Percentiles rank a stretch among this genome's conserved stretches.
phyloP scores from a whole-genome alignment of 2,329 filamentous ascomycete species.

The Shiraia sp. region DNA sequence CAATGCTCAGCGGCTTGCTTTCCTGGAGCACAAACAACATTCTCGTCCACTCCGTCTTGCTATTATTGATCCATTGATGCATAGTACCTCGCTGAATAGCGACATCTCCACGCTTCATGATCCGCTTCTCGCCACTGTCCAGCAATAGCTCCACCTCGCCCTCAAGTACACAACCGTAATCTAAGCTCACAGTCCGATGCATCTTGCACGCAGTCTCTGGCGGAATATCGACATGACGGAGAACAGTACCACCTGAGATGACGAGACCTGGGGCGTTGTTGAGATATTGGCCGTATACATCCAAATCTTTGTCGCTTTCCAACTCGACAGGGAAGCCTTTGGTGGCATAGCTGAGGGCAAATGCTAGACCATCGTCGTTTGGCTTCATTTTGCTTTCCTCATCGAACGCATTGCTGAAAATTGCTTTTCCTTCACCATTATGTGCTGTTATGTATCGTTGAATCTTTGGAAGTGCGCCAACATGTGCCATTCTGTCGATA shows the following conservation, averaged over 20 bases:
- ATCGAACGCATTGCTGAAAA: slow-evolving; percentile 41
- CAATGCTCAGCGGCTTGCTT: slow-evolving; percentile 39
- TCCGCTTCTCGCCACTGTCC: slow-evolving; percentile 44
- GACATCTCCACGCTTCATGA: slow-evolving; percentile 44
- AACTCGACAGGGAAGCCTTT: slow-evolving; percentile 53
- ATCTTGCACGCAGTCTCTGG: slow-evolving; percentile 43
- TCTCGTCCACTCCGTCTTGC: slow-evolving; percentile 37
- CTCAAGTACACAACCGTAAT: slow-evolving; percentile 47
- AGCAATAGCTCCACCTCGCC: slow-evolving; percentile 45
- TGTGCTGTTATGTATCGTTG: slow-evolving; percentile 45
- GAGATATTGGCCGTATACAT: slow-evolving; percentile 51
- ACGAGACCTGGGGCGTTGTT: slow-evolving; percentile 54
- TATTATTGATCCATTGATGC: slow-evolving; percentile 46
- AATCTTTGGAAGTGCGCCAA: slow-evolving; percentile 35
- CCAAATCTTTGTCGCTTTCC: slow-evolving; percentile 51
- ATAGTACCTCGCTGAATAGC: slow-evolving; percentile 46
- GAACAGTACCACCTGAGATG: slow-evolving; percentile 53
- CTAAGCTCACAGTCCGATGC: slow-evolving; percentile 47
- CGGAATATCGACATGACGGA: slow-evolving; percentile 47
- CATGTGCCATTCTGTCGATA: slow-evolving; percentile 33
- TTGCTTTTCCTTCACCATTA: slow-evolving; percentile 39
- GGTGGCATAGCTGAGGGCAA: slow-evolving; percentile 56
- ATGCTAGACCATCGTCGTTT: slow-evolving; percentile 52
- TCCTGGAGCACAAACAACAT: slow-evolving; percentile 46
- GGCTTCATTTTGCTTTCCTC: slow-evolving; percentile 42